These are phyloP conservation scores for Cryptococcus jaspeensis DNA, from an alignment of 1,284 basidiomycete genomes.

Conservation along the genomic window DNA sequence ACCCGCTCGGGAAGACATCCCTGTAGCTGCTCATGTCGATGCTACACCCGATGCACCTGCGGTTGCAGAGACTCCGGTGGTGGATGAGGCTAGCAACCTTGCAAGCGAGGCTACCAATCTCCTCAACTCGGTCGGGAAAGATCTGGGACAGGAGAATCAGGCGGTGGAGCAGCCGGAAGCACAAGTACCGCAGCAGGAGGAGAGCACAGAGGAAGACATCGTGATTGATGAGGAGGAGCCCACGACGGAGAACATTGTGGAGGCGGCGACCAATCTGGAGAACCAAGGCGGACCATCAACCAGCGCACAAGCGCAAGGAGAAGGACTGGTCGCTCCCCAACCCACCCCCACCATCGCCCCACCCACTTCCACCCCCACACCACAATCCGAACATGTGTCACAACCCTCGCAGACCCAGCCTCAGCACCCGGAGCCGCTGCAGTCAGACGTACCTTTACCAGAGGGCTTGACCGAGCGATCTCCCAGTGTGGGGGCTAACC, in stretches of 20 bases:
- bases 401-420: neutral
- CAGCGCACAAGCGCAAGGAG: neutral
- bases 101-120: constrained; percentile 8
- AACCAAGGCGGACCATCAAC: neutral
- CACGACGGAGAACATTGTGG: constrained; percentile 6
- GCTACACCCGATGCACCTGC: constrained; percentile 2
- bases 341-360: neutral
- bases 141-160: constrained; percentile 6
- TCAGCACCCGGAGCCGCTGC: neutral
- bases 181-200: constrained; percentile 11
- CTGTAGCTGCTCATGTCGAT: neutral
- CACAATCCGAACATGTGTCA: neutral
- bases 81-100: neutral
- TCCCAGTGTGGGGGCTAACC: constrained; percentile 36
- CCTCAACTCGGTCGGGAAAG: constrained; percentile 14
- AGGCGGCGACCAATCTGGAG: constrained; percentile 10
- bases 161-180: constrained; percentile 19
- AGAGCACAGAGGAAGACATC: constrained; percentile 20
- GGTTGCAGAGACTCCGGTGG: constrained; percentile 1
- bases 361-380: neutral
- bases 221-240: constrained; percentile 12
- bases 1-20: neutral
- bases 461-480: constrained; percentile 34
- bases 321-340: neutral
- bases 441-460: constrained; percentile 20